Conservation (phyloP, 2,329 filamentous ascomycete species). For the Bretziella fagacearum region DNA sequence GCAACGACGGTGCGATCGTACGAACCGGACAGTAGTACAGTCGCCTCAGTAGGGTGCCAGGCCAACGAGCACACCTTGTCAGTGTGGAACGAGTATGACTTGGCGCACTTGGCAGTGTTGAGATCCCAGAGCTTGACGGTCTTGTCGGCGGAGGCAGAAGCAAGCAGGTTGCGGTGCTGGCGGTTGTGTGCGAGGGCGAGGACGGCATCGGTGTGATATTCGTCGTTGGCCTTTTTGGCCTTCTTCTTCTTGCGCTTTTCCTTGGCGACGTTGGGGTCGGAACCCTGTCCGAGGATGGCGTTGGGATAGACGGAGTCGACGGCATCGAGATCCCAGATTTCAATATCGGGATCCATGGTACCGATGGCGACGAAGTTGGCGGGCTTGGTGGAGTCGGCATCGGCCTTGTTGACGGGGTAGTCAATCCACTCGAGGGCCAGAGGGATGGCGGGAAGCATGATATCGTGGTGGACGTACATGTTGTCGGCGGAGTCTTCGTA, state of each 20-base stretch:
- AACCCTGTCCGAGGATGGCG: constrained; percentile 71
- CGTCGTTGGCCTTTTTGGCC: constrained; percentile 70
- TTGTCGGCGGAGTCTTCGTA: constrained; percentile 94
- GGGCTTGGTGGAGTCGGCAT: constrained; percentile 42
- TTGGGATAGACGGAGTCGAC: constrained; percentile 98
- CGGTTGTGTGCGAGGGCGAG: constrained; percentile 83
- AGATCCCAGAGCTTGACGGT: constrained; percentile 98
- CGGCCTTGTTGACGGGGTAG: constrained; percentile 62
- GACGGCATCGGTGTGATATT: constrained; percentile 87
- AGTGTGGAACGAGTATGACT: constrained; percentile 89
- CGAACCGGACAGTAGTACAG: constrained; percentile 76
- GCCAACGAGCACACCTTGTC: constrained; percentile 95
- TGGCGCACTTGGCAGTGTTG: constrained; percentile 78
- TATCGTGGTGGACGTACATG: constrained; percentile 97
- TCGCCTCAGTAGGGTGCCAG: constrained; percentile 80
- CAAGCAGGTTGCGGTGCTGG: constrained; percentile 83
- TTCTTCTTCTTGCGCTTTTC: constrained; percentile 79
- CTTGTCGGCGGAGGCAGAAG: constrained; percentile 88
- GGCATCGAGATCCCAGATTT: constrained; percentile 93
- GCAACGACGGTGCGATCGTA: constrained; percentile 90
- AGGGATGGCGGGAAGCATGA: constrained; percentile 95
- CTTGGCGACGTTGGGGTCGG: constrained; percentile 37
- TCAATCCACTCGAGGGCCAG: constrained; percentile 93
- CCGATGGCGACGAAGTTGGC: constrained; percentile 92
- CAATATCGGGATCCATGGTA: constrained; percentile 96